phyloP scores from a whole-genome alignment of 1,284 basidiomycete genomes.

The Cutaneotrichosporon sp. region DNA sequence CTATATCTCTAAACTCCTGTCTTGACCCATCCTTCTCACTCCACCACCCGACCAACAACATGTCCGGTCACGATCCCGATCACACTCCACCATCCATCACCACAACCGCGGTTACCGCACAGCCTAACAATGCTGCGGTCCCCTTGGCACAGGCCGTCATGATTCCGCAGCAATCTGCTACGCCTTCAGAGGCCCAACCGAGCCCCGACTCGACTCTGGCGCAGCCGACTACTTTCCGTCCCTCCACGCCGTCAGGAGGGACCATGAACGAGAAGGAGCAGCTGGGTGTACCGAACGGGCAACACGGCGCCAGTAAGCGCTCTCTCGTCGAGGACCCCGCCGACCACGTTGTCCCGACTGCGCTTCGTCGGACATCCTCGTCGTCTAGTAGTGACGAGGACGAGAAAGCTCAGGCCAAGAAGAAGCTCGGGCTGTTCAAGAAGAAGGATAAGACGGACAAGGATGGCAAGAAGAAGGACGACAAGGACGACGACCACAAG shows the following conservation, averaged over 20 bases:
- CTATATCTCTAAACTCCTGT: background rate
- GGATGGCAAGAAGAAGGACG: slow-evolving; percentile 10
- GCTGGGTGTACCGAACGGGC: background rate
- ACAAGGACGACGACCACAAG: slow-evolving; percentile 10
- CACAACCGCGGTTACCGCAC: background rate
- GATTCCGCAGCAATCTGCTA: background rate
- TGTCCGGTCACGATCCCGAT: background rate
- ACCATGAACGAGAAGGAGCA: slow-evolving; percentile 5
- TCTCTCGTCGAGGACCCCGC: slow-evolving; percentile 13
- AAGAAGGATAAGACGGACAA: slow-evolving; percentile 21
- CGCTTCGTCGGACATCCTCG: background rate
- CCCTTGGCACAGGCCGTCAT: background rate
- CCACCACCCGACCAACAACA: background rate
- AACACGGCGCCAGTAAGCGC: background rate
- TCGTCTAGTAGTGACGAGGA: background rate
- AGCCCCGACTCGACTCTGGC: no score
- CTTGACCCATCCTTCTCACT: background rate
- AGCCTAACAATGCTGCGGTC: background rate
- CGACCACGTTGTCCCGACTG: slow-evolving; percentile 4
- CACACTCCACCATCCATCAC: background rate
- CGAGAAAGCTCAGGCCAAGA: slow-evolving; percentile 12
- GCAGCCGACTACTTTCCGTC: no score
- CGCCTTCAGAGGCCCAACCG: background rate
- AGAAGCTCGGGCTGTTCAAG: slow-evolving; percentile 14
- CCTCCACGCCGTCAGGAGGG: background rate